Evolutionary conservation across 495 filamentous ascomycete species (phyloP), one percentile per base, ranked within the genome.

Genomic region (Alectoria sarmentosa): DNA sequence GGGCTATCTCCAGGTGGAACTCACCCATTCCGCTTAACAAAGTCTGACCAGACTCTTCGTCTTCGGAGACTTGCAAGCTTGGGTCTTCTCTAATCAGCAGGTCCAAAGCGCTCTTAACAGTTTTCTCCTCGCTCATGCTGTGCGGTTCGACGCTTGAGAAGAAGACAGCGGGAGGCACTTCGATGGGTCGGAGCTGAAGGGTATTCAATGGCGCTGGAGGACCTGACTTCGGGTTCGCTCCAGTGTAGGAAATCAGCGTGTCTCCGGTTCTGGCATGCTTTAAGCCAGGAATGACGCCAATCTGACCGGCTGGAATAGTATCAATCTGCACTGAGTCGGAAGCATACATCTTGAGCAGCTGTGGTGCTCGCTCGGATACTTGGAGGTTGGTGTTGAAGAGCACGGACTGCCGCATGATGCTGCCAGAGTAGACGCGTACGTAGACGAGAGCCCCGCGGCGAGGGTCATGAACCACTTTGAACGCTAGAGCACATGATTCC

Each of bases 11-110:
- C 4, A 99, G 84, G 73, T 99, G 95, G n/a, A 99, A 83, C 61
- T 96, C 90, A 4, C 95, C 95, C 95, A 99, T 99, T 15, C 95
- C 95, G 44, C 89, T 90, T 2, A 99, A 79, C 13, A 96, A 86
- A 23, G 92, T 96, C 68, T 96, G 93, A 2, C 92, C 94, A 0
- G 90, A 91, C 71, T 97, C 95, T 68, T 92, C 88, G 70, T 98
- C 91, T 28, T 88, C 76, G 56, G 78, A 87, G 71, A 96, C 85
- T 32, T 92, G 84, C n/a, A 99, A 76, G 73, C 90, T 96, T 26
- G 95, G 95, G 71, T 99, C 95, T 77, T 99, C 95, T 57, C 95
- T 83, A 0, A 96, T 79, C 17, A 96, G 83, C 54, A 93, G 79
- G 2, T 79, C 81, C 4, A 99, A 79, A 3, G 86, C 84, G n/a